Percentiles rank a stretch among this genome's conserved stretches.
These are phyloP conservation scores for Clausena lansium DNA, from an alignment of 345 rosid species.

Conservation along the genomic window DNA sequence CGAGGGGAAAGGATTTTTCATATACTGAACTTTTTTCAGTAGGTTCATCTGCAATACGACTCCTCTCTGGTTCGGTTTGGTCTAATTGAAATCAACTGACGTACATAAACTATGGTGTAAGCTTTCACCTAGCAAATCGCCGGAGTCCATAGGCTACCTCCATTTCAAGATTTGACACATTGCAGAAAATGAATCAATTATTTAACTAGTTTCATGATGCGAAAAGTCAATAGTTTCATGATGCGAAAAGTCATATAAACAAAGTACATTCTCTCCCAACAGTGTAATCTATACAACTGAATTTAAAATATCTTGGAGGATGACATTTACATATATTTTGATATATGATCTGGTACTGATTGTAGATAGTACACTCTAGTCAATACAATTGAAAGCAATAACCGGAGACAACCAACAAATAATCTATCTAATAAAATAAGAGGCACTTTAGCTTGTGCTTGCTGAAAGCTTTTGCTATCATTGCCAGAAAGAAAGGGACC, in stretches of 20 bases:
- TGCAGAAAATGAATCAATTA: not conserved
- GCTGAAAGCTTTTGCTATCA: conserved; percentile 1
- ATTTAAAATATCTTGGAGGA: not conserved
- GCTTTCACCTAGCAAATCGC: not conserved
- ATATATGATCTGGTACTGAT: not conserved
- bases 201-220: not conserved
- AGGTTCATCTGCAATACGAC: not conserved
- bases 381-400: not conserved
- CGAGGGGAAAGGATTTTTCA: not conserved
- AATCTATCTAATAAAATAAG: not conserved
- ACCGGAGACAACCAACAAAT: not conserved
- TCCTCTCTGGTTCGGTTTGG: too few species aligned
- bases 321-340: not conserved
- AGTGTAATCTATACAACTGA: not conserved
- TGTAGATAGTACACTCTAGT: not conserved
- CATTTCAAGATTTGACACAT: not conserved
- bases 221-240: not conserved
- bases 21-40: not conserved
- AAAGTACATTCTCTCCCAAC: not conserved
- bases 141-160: not conserved
- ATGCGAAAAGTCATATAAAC: not conserved
- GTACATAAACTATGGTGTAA: too few species aligned
- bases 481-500: not conserved
- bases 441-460: not conserved
- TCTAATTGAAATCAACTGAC: not conserved